Base-by-base conservation (phyloP, 1,284 basidiomycete species). In the Ustilago bromivora region DNA sequence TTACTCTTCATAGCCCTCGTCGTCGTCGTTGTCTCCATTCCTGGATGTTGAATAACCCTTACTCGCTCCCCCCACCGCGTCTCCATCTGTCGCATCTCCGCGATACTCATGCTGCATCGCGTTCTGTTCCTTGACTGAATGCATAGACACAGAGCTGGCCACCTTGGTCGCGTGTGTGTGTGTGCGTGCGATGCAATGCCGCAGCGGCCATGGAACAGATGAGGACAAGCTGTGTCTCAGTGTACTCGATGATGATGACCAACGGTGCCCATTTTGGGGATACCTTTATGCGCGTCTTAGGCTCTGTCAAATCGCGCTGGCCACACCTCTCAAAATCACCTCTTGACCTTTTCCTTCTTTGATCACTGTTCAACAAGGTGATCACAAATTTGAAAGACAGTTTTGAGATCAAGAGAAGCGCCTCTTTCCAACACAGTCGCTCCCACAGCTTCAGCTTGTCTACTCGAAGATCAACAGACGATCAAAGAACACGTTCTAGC, bases 251-350 rank as follows among this genome's bases (percentile, higher is more conserved):
- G 58, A 60, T 51, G 36, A 59, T 57, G 56, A 51, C 41, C 43
- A n/a, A 56, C 51, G 49, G 52, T 43, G 56, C 67, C 36, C 41
- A 40, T 51, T 51, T 51, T 51, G 11, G 28, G 49, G 23, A 32
- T 23, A 7, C n/a, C 43, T 46, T 46, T 12, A 51, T 51, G 47
- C 47, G 47, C 67, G 57, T 63, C 57, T 47, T 38, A 52, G n/a
- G 36, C 23, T 46, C 51, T 62, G 63, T 62, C 58, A 71, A 66
- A 63, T 71, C 63, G 60, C 63, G 60, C 63, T 66, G 46, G 55
- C 64, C 40, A 59, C 54, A 10, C 40, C 36, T 23, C 17, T 34
- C 10, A 23, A 49, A 41, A 55, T 1, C 3, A 17, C 35, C n/a
- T 53, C 43, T 23, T 28, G 3, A 12, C 17, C 15, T 47, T 64